These are phyloP conservation scores for Colletotrichum costaricense DNA, from an alignment of 2,329 filamentous ascomycete species.

Conservation along the genomic window DNA sequence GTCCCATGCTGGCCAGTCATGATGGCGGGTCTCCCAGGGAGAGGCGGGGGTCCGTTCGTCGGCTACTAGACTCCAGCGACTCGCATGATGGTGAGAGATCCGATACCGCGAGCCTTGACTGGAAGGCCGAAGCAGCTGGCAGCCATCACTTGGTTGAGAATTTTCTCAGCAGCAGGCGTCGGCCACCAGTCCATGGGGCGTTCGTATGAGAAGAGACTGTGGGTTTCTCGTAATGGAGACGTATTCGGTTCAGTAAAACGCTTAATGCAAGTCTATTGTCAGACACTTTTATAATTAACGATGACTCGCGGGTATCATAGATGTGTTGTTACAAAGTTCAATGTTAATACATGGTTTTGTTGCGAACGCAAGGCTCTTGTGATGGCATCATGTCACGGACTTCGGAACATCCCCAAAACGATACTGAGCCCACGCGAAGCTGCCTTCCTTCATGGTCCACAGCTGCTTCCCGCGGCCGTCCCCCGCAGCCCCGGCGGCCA, in stretches of 20 bases:
- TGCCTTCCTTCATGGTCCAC: constrained; percentile 59
- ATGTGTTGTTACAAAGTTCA: background rate
- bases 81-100: background rate
- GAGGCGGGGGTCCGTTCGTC: background rate
- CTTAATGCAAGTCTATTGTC: background rate
- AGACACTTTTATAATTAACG: no score
- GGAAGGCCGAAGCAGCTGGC: constrained; percentile 51
- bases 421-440: constrained; percentile 60
- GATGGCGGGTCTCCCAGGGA: constrained; percentile 1
- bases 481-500: constrained; percentile 58
- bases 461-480: constrained; percentile 54
- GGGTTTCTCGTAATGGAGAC: no score
- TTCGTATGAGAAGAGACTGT: constrained; percentile 42
- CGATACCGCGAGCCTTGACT: constrained; percentile 3
- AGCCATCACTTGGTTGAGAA: constrained; percentile 66
- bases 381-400: background rate
- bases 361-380: no score
- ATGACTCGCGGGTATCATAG: background rate
- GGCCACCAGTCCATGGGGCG: constrained; percentile 51
- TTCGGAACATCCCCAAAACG: constrained; percentile 49
- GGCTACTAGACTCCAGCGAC: constrained; percentile 6
- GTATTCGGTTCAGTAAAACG: background rate
- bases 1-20: background rate
- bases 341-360: background rate
- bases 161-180: constrained; percentile 62